Base-by-base conservation (phyloP, 352 stramenopile genomes). In the Pythium apleroticum region DNA sequence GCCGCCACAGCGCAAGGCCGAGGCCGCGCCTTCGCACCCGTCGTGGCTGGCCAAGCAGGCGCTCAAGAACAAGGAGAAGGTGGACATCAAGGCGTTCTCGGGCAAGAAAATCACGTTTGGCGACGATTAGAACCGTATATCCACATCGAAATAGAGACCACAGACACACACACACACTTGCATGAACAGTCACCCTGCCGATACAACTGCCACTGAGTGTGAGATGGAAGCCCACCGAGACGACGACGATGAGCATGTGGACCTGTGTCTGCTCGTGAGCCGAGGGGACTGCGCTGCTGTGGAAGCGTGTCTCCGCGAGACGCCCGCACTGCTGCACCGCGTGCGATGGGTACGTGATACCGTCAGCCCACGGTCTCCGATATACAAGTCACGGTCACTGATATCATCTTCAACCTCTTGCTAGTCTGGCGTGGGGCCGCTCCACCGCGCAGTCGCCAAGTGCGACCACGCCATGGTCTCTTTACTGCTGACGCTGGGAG, bases 31-130 rank as follows among this genome's bases (percentile, higher is more conserved):
- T 49, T 77, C 81, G 54, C 79, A 89, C 46, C 81, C 81, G 57
- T 89, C 79, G 64, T 71, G 86, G 86, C 52, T 90, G 46, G 86
- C 86, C n/a, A 95, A 95, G 63, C 86, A 93, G 61, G 76, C 79
- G 57, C 75, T 86, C 56, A 95, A 95, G 63, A 84, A 90, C 63
- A 95, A 95, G 70, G 74, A 90, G 66, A 89, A 89, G 63, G 67
- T 81, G 14, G 77, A 71, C 54, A 81, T 95, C 68, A 71, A 74
- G 7, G 79, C 75, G 39, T 93, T 91, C 59, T 76, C 70, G 20
- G 86, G 86, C 66, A 93, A 92, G 72, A 95, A 95, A 72, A 91
- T 95, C 64, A 88, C 80, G 30, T 95, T 95, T 67, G 68, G 71
- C 33, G 78, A 88, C 53, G 74, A 83, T 27, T 80, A 75, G 48